These are phyloP conservation scores for Sporothrix protearum DNA, from an alignment of 2,329 filamentous ascomycete genomes.

Conservation along the genomic window DNA sequence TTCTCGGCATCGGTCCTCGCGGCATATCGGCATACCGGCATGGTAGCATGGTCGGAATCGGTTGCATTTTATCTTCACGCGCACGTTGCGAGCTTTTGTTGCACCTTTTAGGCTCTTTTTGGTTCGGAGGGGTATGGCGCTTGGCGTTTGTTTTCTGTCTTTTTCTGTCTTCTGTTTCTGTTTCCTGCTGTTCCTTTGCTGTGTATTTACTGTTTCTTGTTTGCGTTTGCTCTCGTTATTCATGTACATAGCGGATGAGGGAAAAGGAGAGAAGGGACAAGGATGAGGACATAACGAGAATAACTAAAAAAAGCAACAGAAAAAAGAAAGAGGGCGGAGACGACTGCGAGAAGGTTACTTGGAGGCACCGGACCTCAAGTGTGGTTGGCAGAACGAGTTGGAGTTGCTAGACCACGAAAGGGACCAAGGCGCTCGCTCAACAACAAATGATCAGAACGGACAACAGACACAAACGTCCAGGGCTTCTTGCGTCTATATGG, in stretches of 20 bases:
- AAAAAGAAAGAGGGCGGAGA: background rate
- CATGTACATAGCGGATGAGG: background rate
- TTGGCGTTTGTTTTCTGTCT: conserved; percentile 12
- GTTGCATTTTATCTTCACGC: conserved; percentile 21
- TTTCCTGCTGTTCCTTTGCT: background rate
- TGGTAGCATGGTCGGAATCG: conserved; percentile 26
- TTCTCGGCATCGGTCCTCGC: conserved; percentile 21
- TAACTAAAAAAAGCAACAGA: background rate
- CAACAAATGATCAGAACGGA: background rate
- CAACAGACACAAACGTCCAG: background rate
- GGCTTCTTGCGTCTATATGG: background rate
- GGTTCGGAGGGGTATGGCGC: background rate
- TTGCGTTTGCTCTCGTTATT: background rate
- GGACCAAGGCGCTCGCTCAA: background rate
- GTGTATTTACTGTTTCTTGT: background rate
- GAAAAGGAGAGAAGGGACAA: background rate
- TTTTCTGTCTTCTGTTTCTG: background rate
- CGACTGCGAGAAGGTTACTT: background rate
- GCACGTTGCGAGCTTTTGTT: background rate
- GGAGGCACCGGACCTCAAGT: background rate
- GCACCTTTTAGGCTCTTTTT: background rate
- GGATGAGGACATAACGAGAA: conserved; percentile 6
- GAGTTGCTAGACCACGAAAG: background rate
- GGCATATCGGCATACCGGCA: conserved; percentile 20
- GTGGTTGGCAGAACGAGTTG: background rate